Percentiles rank a stretch among this genome's conserved stretches.
Conservation (phyloP, 768 basidiomycete genomes). For the Tubosaeta sp. region DNA sequence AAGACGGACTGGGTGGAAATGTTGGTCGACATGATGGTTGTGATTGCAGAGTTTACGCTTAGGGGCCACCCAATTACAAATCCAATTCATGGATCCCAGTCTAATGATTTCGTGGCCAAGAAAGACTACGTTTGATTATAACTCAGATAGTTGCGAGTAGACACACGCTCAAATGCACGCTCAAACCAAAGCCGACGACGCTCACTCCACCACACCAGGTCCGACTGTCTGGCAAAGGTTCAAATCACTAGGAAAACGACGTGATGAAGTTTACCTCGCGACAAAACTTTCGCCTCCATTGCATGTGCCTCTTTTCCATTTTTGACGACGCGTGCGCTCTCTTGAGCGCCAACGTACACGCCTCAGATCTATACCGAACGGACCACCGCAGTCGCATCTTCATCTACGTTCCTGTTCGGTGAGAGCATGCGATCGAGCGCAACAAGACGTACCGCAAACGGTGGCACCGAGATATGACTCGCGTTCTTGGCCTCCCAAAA, state of each 20-base stretch:
- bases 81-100: too few relatives aligned
- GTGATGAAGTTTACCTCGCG: conserved; percentile 33
- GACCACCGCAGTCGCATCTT: conserved; percentile 43
- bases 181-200: background rate
- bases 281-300: conserved; percentile 59
- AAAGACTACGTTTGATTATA: too few relatives aligned
- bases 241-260: background rate
- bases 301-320: conserved; percentile 39
- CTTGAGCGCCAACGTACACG: conserved; percentile 47
- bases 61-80: too few relatives aligned
- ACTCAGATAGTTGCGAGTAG: background rate
- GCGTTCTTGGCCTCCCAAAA: conserved; percentile 7
- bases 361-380: conserved; percentile 47
- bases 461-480: conserved; percentile 11
- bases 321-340: conserved; percentile 32
- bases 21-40: background rate
- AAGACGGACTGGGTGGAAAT: background rate
- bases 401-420: conserved; percentile 23
- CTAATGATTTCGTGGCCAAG: too few relatives aligned
- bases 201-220: conserved; percentile 13
- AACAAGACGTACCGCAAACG: conserved; percentile 15
- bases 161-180: background rate
- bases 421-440: too few relatives aligned
- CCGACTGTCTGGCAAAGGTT: conserved; percentile 17
- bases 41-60: too few relatives aligned